Percentiles rank a stretch among this genome's conserved stretches.
Evolutionary conservation across 2,329 filamentous ascomycete genomes (phyloP).

Genomic region (Leptographium galeiforme): DNA sequence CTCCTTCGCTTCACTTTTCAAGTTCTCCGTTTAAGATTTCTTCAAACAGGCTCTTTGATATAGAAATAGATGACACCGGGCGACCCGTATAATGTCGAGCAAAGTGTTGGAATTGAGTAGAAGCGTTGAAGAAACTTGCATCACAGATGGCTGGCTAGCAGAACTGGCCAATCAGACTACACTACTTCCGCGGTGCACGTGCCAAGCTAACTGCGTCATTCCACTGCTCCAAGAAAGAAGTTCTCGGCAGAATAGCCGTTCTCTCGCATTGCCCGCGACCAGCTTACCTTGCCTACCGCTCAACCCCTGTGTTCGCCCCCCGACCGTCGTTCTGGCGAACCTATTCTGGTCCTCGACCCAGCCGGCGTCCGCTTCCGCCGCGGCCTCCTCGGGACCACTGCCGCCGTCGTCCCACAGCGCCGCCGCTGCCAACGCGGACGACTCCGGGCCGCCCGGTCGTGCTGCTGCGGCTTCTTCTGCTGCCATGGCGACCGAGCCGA

Average conservation of each 20-base stretch:
- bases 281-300: no score
- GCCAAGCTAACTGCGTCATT: not conserved
- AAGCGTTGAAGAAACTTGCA: not conserved
- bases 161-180: not conserved
- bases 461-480: not conserved
- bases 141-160: not conserved
- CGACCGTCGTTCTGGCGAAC: constrained; percentile 6
- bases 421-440: not conserved
- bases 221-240: not conserved
- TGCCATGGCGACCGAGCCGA: constrained; percentile 14
- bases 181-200: not conserved
- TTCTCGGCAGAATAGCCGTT: no score
- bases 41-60: not conserved
- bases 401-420: not conserved
- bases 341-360: constrained; percentile 8
- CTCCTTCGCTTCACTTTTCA: no score
- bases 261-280: no score
- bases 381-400: not conserved
- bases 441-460: not conserved
- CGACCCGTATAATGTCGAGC: not conserved
- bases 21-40: no score
- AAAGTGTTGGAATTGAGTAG: not conserved
- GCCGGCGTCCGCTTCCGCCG: not conserved
- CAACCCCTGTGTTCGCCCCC: not conserved
- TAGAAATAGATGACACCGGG: not conserved